phyloP scores from a whole-genome alignment of 2,329 filamentous ascomycete genomes.

The Xylariaceae sp. region DNA sequence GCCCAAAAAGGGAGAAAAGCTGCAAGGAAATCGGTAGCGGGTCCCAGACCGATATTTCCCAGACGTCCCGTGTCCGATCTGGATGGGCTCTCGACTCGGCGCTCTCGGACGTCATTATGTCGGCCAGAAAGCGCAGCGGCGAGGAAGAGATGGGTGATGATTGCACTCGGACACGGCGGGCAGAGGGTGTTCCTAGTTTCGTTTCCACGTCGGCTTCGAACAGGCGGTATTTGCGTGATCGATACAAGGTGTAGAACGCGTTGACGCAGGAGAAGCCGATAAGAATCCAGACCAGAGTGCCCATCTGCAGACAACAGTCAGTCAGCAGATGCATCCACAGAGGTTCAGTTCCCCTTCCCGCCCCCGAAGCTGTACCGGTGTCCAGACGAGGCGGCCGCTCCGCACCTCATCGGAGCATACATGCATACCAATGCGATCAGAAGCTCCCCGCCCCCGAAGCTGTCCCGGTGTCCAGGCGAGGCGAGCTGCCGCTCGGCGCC shows the following conservation, averaged over 20 bases:
- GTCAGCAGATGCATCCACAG: conserved; percentile 6
- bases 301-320: conserved; percentile 40
- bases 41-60: conserved; percentile 93
- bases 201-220: conserved; percentile 82
- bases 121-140: conserved; percentile 67
- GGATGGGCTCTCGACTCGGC: conserved; percentile 82
- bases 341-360: background rate
- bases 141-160: conserved; percentile 72
- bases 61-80: conserved; percentile 76
- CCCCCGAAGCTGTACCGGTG: too few relatives aligned
- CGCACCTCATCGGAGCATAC: too few relatives aligned
- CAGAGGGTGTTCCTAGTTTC: conserved; percentile 71
- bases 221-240: conserved; percentile 79
- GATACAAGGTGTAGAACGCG: conserved; percentile 71
- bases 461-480: too few relatives aligned
- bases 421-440: too few relatives aligned
- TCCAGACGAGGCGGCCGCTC: too few relatives aligned
- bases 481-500: too few relatives aligned
- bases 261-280: conserved; percentile 63
- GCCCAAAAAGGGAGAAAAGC: conserved; percentile 86
- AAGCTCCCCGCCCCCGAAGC: too few relatives aligned
- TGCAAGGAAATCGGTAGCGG: conserved; percentile 76
- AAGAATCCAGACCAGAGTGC: conserved; percentile 64
- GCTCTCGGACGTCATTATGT: conserved; percentile 57
- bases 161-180: conserved; percentile 79